Evolutionary conservation across 2,329 filamentous ascomycete species (phyloP), one percentile per base, ranked within the genome.

Genomic region (Penicillium sp.): DNA sequence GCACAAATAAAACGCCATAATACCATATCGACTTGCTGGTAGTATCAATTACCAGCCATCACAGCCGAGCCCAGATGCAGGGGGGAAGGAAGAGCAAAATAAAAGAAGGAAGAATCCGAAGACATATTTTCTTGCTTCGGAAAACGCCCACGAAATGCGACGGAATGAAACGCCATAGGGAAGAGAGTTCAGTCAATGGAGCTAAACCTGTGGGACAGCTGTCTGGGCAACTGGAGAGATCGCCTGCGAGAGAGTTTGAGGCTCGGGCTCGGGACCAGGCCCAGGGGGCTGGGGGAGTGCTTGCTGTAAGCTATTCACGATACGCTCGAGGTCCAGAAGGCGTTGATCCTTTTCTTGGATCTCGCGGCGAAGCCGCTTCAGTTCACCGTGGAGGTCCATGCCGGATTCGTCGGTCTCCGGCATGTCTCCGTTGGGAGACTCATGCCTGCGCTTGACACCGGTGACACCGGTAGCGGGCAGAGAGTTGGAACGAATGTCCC

Each of bases 301-400:
- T 51, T 72, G 69, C 55, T 72, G 70, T 42, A 73, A 53, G 9
- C 65, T 69, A 6, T 65, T 58, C 13, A 73, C 70, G 44, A 72
- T 69, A 33, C 68, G 61, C 56, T 77, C 74, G 32, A 77, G 56
- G 42, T 75, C 72, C 52, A 73, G 63, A 9, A 77, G 61, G 15
- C 72, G 70, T n/a, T 70, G 68, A 49, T 76, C 74, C 51, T 76
- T 77, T 60, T 85, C 82, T 56, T 84, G 77, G 52, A 87, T 86
- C 67, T 90, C 86, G 39, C 76, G 75, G n/a, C 82, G 80, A 29
- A 90, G 73, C 27, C 85, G 80, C 72, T 88, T 89, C 54, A 88
- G 72, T 66, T 90, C 85, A 40, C 84, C 80, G 17, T 82, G 83
- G 26, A 89, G 60, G 32, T 73, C 67, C 20, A 68, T 66, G 5